Conservation (phyloP, 148 eudicot genomes). For the Chenopodium suecicum region DNA sequence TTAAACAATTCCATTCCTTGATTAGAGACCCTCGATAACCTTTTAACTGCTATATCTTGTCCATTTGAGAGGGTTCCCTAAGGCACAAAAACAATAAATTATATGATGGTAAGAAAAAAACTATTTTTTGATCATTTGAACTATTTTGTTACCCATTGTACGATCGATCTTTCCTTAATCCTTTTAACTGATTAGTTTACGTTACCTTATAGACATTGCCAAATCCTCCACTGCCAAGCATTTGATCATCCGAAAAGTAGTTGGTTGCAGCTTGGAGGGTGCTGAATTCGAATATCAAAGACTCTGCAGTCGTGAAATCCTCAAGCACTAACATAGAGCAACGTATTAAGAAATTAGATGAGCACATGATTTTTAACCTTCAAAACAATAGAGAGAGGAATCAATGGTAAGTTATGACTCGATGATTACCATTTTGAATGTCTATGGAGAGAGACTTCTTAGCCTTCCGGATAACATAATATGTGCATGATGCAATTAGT, state of each 20-base stretch:
- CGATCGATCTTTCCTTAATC: too few species aligned
- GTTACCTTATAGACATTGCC: conserved; percentile 5
- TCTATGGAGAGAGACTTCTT: not conserved
- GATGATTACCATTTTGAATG: not conserved
- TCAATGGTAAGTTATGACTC: too few species aligned
- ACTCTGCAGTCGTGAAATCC: not conserved
- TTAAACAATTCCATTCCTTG: conserved; percentile 26
- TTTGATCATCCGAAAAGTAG: not conserved
- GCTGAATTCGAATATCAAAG: not conserved
- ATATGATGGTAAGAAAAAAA: not conserved
- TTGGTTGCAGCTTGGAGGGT: not conserved
- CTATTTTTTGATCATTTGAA: too few species aligned
- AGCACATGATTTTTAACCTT: not conserved
- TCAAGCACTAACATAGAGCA: not conserved
- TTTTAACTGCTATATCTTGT: conserved; percentile 31
- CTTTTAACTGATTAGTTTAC: too few species aligned
- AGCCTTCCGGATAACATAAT: not conserved
- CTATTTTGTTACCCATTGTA: too few species aligned
- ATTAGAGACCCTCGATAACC: conserved; percentile 19
- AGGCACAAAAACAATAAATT: not conserved
- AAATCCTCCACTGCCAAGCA: conserved; percentile 1
- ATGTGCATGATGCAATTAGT: not conserved
- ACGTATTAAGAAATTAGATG: not conserved
- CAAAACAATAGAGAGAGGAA: not conserved
- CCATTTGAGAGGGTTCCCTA: conserved; percentile 29